Evolutionary conservation across 148 eudicot species (phyloP).

Genomic region (Camellia granthamiana): DNA sequence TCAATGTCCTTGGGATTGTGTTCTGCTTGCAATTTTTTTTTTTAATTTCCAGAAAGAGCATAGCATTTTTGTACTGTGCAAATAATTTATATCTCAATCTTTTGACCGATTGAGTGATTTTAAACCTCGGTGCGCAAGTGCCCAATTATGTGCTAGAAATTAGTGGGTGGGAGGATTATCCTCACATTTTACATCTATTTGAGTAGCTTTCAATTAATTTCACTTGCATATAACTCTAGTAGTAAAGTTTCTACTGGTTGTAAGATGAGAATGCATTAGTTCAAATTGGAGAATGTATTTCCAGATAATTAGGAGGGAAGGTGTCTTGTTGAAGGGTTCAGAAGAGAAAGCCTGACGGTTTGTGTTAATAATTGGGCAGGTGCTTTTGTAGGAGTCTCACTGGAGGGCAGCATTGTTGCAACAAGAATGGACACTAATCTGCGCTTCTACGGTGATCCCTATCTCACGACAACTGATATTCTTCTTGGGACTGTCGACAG

Average conservation of each 20-base stretch:
- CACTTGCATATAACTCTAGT: neutral
- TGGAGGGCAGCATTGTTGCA: constrained; percentile 77
- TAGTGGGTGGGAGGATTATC: neutral
- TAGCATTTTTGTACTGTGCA: neutral
- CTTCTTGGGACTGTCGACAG: constrained; percentile 82
- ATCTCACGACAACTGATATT: constrained; percentile 77
- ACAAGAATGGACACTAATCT: constrained; percentile 86
- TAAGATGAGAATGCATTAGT: no score
- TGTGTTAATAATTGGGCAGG: constrained; percentile 38
- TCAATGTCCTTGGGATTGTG: neutral
- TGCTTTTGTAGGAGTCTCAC: constrained; percentile 90
- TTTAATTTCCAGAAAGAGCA: neutral
- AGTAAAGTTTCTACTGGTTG: no score
- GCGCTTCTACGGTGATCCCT: constrained; percentile 90
- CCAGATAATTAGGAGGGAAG: no score
- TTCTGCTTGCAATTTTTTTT: neutral
- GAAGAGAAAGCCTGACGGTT: neutral
- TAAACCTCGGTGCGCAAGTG: neutral
- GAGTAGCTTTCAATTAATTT: neutral
- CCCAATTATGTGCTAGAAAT: neutral
- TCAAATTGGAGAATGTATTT: no score
- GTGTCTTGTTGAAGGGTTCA: no score
- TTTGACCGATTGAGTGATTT: neutral
- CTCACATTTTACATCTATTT: no score
- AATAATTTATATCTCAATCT: neutral